phyloP scores from a whole-genome alignment of 2,329 filamentous ascomycete species.

The Fusarium verticillioides region DNA sequence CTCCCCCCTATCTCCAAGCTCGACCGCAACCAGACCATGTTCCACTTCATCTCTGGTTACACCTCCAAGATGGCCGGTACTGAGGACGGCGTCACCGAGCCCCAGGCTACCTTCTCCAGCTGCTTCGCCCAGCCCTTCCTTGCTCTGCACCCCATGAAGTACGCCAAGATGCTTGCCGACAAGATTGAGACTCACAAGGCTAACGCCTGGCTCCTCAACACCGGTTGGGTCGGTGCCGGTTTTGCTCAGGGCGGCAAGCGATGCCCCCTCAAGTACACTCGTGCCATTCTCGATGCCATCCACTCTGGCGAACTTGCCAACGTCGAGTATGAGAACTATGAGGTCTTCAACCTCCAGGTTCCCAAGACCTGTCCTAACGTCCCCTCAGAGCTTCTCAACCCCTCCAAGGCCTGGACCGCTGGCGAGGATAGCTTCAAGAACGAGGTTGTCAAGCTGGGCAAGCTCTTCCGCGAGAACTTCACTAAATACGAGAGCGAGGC shows the following conservation, averaged over 20 bases:
- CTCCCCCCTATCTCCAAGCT: constrained; percentile 98
- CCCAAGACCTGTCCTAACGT: constrained; percentile 91
- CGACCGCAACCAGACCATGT: constrained; percentile 95
- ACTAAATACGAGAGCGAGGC: constrained; percentile 92
- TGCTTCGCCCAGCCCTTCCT: constrained; percentile 99
- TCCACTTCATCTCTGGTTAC: constrained; percentile 99
- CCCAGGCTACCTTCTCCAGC: constrained; percentile 97
- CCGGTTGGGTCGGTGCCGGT: constrained; percentile 94
- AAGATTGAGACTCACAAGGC: constrained; percentile 96
- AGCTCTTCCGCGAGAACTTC: constrained; percentile 96
- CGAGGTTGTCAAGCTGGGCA: constrained; percentile 91
- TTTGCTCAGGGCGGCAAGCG: constrained; percentile 93
- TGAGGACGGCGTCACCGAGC: constrained; percentile 95
- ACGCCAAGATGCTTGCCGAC: constrained; percentile 97
- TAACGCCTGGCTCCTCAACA: constrained; percentile 99
- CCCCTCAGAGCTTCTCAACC: constrained; percentile 92
- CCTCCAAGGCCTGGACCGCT: constrained; percentile 89
- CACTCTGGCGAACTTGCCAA: constrained; percentile 96
- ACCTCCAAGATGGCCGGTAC: constrained; percentile 99
- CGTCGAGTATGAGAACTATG: constrained; percentile 93
- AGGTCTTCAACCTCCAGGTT: constrained; percentile 96
- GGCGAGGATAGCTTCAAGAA: constrained; percentile 82
- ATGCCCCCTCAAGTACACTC: constrained; percentile 98
- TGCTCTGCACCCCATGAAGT: constrained; percentile 98
- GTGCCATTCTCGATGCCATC: constrained; percentile 97